Evolutionary conservation across 179 eudicot genomes (phyloP), one percentile per base, ranked within the genome.

Genomic region (Heliamphora pulchella): DNA sequence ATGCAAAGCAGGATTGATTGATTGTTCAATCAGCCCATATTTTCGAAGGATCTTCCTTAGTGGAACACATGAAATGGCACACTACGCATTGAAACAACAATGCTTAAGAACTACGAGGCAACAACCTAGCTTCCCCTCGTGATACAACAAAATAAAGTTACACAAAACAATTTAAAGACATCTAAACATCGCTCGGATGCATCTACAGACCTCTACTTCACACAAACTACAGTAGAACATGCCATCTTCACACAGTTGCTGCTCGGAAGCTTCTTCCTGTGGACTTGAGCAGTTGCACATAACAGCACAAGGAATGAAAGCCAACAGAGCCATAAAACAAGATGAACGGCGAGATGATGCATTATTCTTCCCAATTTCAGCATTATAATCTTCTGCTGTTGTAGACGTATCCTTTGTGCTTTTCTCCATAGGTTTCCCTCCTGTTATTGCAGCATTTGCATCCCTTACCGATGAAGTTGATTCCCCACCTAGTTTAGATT

Each of bases 171-270:
- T 31, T 31, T 31, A 31, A 31, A 31, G 31, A 31, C 41, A 20
- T 20, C 10, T 57, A 70, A 79, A 69, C 10, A 43, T 2, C 47
- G 41, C 53, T 18, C 3, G 44, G 10, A 70, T 65, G 22, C 54
- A 74, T 54, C 43, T 57, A 75, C 85, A 75, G 81, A 96, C 99
- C 99, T 96, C 99, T 78, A 96, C 97, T 92, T 96, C 98, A 84
- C 99, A 96, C 84, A 96, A 89, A 87, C 97, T 96, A 80, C 99
- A 96, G 76, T 91, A 96, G 85, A 96, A 96, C 99, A 96, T 96
- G 87, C 99, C 99, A 81, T 94, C 98, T 85, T 96, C 99, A 79
- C 97, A 89, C 71, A 83, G 78, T 53, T 91, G 96, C 77, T 86
- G 88, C 86, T 89, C 91, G 59, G 93, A 90, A 79, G 91, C 85